phyloP scores from a whole-genome alignment of 371 early-diverging fungal genomes.

The Rhizopus microsporus region DNA sequence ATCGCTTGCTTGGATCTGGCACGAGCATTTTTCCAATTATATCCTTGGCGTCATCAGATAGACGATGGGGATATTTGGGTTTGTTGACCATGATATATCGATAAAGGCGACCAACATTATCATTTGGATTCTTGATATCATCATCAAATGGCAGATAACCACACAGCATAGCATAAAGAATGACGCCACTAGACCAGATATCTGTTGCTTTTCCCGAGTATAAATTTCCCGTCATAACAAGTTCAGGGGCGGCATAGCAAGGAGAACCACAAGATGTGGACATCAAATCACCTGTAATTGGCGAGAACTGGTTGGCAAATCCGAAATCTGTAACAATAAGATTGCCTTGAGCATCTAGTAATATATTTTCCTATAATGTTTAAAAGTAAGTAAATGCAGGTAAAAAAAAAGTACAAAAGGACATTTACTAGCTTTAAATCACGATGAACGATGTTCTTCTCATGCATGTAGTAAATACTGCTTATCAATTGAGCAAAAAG shows the following conservation, averaged over 20 bases:
- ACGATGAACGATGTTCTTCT: conserved; percentile 89
- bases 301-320: conserved; percentile 92
- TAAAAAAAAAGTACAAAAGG: neutral
- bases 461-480: conserved; percentile 85
- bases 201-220: conserved; percentile 98
- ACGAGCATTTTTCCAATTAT: conserved; percentile 90
- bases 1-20: conserved; percentile 83
- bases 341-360: conserved; percentile 84
- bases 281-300: conserved; percentile 75
- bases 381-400: neutral
- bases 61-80: conserved; percentile 85
- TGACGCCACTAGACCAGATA: conserved; percentile 95
- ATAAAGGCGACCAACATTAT: conserved; percentile 94
- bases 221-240: conserved; percentile 91
- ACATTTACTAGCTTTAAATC: conserved; percentile 91
- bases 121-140: conserved; percentile 94
- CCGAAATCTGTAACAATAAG: conserved; percentile 99
- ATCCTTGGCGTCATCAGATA: conserved; percentile 74
- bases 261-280: conserved; percentile 96
- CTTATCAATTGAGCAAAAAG: conserved; percentile 94
- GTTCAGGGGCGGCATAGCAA: conserved; percentile 98
- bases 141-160: conserved; percentile 99
- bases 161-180: conserved; percentile 95
- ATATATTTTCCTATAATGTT: conserved; percentile 87
- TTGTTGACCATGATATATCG: conserved; percentile 91